Evolutionary conservation across 352 stramenopile species (phyloP), one percentile per base, ranked within the genome.

Genomic region (Plasmopara viticola): DNA sequence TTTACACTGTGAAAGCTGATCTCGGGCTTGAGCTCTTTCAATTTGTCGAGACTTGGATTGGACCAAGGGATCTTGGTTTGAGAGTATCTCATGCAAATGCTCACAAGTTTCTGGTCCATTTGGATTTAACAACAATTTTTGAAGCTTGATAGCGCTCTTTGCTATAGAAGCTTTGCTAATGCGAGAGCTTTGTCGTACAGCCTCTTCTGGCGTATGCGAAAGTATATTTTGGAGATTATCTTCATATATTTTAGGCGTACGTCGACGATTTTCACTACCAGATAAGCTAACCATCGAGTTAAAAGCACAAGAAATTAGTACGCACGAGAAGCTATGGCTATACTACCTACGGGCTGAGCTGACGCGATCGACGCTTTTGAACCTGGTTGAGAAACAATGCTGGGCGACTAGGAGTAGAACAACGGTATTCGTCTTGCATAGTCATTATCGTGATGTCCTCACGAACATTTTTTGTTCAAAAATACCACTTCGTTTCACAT

Each of bases 291-390:
- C 14, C 3, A 43, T 8, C 31, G 20, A 25, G 20, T 25, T 14
- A 18, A 30, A 31, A 44, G 39, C 5, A 14, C 48, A 28, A 56
- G 44, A 14, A 49, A 6, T 33, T 6, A 31, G 6, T 48, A 34
- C 15, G 37, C 13, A 45, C 39, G 15, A 29, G 2, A 35, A 9
- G 1, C 40, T 47, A 34, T 2, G 2, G 6, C 25, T 14, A 9
- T 0, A 41, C 20, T 58, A 59, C 64, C 34, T 73, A 88, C 77
- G 73, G 70, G 7, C 49, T 62, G 12, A 88, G 60, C 28, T 76
- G 57, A 17, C 58, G 68, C 14, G 59, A 51, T 35, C 64, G 67
- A 56, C 12, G 59, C 51, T 42, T 44, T 53, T 37, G 63, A 13
- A 63, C 18, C 39, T 67, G 60, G 25, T 55, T 60, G 10, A 35